Evolutionary conservation across 306 rosid genomes (phyloP).

Genomic region (Arachis stenosperma): DNA sequence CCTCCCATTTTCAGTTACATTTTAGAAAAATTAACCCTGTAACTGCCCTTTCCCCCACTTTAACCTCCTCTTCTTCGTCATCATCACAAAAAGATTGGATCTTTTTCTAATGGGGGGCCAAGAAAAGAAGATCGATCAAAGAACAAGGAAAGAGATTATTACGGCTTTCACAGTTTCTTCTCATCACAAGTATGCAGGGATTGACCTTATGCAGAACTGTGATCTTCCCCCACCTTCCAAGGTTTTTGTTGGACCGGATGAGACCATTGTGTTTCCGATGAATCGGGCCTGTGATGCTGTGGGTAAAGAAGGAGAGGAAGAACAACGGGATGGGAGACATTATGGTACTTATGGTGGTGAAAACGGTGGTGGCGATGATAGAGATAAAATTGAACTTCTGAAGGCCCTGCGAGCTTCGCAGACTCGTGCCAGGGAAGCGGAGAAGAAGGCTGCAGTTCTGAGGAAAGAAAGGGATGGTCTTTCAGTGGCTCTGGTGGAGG

Average conservation of each 20-base stretch:
- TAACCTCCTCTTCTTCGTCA: background rate
- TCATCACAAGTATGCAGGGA: constrained; percentile 44
- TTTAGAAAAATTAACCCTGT: constrained; percentile 2
- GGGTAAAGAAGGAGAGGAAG: constrained; percentile 31
- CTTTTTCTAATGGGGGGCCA: constrained; percentile 44
- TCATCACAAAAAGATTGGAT: constrained; percentile 10
- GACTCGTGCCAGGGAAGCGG: constrained; percentile 78
- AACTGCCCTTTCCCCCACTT: background rate
- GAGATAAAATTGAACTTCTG: constrained; percentile 60
- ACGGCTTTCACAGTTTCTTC: constrained; percentile 51
- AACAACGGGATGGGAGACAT: constrained; percentile 14
- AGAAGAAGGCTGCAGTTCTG: constrained; percentile 58
- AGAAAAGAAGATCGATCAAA: constrained; percentile 32
- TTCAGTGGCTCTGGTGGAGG: constrained; percentile 55
- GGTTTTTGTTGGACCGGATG: constrained; percentile 58
- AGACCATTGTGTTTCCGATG: constrained; percentile 53
- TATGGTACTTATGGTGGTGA: background rate
- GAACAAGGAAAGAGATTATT: constrained; percentile 34
- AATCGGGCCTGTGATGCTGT: constrained; percentile 40
- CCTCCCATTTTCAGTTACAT: background rate
- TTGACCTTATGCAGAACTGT: constrained; percentile 81
- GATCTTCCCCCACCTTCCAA: constrained; percentile 95
- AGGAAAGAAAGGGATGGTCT: constrained; percentile 59
- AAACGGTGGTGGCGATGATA: constrained; percentile 21
- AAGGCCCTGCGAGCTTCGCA: constrained; percentile 87